Evolutionary conservation across 1,284 basidiomycete genomes (phyloP).

Genomic region (Thelephora terrestris): DNA sequence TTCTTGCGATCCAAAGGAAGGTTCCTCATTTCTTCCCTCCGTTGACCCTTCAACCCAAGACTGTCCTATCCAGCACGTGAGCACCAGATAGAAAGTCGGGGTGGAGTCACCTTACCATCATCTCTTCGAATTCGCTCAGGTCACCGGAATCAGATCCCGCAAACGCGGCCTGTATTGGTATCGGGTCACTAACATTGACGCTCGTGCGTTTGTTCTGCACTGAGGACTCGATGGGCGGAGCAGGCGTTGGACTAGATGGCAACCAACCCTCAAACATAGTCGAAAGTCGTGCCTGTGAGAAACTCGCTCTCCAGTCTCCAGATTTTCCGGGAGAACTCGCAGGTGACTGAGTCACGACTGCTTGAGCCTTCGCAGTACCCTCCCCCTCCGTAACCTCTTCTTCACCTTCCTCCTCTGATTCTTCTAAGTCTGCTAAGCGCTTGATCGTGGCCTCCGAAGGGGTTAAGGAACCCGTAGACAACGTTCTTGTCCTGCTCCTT

Average conservation of each 20-base stretch:
- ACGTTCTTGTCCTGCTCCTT: conserved; percentile 45
- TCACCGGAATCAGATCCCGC: background rate
- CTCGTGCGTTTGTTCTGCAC: conserved; percentile 25
- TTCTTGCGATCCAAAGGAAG: conserved; percentile 59
- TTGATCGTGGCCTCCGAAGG: conserved; percentile 43
- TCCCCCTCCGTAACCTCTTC: conserved; percentile 28
- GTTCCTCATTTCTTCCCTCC: conserved; percentile 55
- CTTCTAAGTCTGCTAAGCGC: conserved; percentile 39
- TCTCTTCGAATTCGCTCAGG: conserved; percentile 37
- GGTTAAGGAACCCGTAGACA: conserved; percentile 34
- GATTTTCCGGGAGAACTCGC: conserved; percentile 13
- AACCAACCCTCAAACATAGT: conserved; percentile 58
- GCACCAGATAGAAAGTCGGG: background rate
- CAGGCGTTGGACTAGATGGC: conserved; percentile 27
- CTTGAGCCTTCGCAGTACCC: conserved; percentile 52
- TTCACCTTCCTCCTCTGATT: conserved; percentile 40
- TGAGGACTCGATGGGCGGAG: conserved; percentile 22
- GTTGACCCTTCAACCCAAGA: conserved; percentile 64
- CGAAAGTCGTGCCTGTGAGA: conserved; percentile 52
- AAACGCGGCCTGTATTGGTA: conserved; percentile 25
- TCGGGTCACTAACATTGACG: conserved; percentile 61
- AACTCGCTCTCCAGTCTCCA: conserved; percentile 34
- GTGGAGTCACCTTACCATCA: conserved; percentile 44
- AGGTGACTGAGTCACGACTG: conserved; percentile 12
- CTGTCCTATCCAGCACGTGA: conserved; percentile 39